Base-by-base conservation (phyloP, 1,139 yeast species). In the Scheffersomyces segobiensis region DNA sequence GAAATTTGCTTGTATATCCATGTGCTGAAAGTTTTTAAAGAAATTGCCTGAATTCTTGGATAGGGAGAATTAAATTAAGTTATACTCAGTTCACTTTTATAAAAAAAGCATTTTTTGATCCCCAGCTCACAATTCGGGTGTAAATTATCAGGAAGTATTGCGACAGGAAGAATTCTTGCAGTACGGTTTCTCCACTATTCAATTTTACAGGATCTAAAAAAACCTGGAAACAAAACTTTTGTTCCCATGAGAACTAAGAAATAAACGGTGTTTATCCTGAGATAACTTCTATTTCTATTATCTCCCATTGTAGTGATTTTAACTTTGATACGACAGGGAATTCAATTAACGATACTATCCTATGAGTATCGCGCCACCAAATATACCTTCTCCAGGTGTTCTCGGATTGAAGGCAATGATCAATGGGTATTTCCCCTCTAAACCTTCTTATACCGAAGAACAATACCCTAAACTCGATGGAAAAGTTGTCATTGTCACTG, bases 401-500 rank as follows among this genome's bases (percentile, higher is more conserved):
- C 17, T 12, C 50, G 50, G 26, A 14, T 48, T 5, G 18, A 48
- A 48, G 26, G 26, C 17, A 10, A 20, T 14, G 17, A 20, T 47
- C 22, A 49, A 21, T 42, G 49, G 55, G 17, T 50, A 48, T 26
- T 49, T 53, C 20, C 49, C 49, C n/a, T 42, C 46, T 20, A 32
- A 52, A n/a, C 57, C 62, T n/a, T 32, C 57, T 18, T 59, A 22
- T 22, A 52, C 55, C n/a, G 62, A 59, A 53, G 53, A 58, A 10
- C 49, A 59, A 17, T 61, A 58, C 48, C 63, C 62, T 14, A 22
- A 57, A 3, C 58, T 67, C 39, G 62, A 67, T 22, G 70, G 64
- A 5, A 68, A 68, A 54, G 71, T 67, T 46, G 67, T 67, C 3
- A 59, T 67, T 21, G 64, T 67, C n/a, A 68, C 71, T 8, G 71